These are phyloP conservation scores for Pleurotus sapidus DNA, from an alignment of 768 basidiomycete genomes.

Conservation along the genomic window DNA sequence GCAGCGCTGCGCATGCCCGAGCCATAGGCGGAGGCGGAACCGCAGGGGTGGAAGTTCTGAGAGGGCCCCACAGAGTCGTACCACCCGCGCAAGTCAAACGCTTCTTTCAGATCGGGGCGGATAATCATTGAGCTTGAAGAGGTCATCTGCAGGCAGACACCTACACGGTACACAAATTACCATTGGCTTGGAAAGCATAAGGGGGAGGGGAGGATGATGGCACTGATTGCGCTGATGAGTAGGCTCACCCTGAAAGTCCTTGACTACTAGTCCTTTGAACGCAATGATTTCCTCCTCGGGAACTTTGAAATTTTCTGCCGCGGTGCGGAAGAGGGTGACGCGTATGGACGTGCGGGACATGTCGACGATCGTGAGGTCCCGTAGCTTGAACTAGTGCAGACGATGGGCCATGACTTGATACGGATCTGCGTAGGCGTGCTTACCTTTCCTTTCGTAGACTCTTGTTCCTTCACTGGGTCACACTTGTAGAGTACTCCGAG, in stretches of 20 bases:
- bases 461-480: no score
- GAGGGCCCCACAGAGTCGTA: not conserved
- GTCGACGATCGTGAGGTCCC: not conserved
- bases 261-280: not conserved
- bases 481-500: no score
- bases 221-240: no score
- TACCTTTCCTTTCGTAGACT: not conserved
- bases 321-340: not conserved
- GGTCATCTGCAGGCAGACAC: not conserved
- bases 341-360: not conserved
- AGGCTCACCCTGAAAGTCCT: not conserved
- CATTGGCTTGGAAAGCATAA: not conserved
- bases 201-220: not conserved
- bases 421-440: not conserved
- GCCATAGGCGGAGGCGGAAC: not conserved
- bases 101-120: not conserved
- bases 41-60: not conserved
- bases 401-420: not conserved
- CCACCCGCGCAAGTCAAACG: not conserved
- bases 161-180: not conserved
- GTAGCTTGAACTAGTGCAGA: not conserved
- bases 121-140: not conserved
- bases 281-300: not conserved
- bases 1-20: not conserved
- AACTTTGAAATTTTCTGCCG: not conserved